These are phyloP conservation scores for Fusarium newnesense DNA, from an alignment of 2,329 filamentous ascomycete genomes.

Conservation along the genomic window DNA sequence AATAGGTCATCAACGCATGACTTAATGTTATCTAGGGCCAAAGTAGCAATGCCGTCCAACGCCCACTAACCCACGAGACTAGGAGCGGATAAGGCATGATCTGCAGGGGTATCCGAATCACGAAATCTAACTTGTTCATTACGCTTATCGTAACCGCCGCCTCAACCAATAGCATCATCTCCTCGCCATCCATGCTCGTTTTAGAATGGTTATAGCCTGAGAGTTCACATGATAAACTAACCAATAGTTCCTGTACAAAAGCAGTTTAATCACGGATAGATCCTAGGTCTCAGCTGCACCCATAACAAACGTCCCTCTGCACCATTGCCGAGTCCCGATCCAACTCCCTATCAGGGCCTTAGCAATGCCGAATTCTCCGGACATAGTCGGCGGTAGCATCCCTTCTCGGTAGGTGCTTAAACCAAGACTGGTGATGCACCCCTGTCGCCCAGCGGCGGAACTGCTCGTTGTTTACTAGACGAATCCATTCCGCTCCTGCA, in stretches of 20 bases:
- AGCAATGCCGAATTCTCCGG: slow-evolving; percentile 29
- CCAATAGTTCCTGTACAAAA: slow-evolving; percentile 6
- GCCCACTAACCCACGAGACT: neutral
- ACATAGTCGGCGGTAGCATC: slow-evolving; percentile 21
- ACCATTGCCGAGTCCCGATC: slow-evolving; percentile 23
- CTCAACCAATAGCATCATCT: neutral
- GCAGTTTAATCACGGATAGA: neutral
- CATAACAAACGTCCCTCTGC: slow-evolving; percentile 5
- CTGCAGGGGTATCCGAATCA: slow-evolving; percentile 23
- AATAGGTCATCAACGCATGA: neutral
- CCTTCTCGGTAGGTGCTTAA: slow-evolving; percentile 24
- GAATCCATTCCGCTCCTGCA: neutral
- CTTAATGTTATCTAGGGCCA: neutral
- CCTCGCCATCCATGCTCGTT: neutral
- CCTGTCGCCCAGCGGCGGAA: neutral
- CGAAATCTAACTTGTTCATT: slow-evolving; percentile 14
- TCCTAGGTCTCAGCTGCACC: neutral
- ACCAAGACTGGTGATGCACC: neutral
- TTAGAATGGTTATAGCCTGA: neutral
- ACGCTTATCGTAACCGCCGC: slow-evolving; percentile 24
- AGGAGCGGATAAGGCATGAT: slow-evolving; percentile 19
- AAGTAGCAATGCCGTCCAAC: neutral
- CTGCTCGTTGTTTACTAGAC: slow-evolving; percentile 1
- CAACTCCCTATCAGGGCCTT: slow-evolving; percentile 20
- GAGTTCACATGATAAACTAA: neutral